Evolutionary conservation across 306 rosid species (phyloP), one percentile per base, ranked within the genome.

Genomic region (Inga laurina): DNA sequence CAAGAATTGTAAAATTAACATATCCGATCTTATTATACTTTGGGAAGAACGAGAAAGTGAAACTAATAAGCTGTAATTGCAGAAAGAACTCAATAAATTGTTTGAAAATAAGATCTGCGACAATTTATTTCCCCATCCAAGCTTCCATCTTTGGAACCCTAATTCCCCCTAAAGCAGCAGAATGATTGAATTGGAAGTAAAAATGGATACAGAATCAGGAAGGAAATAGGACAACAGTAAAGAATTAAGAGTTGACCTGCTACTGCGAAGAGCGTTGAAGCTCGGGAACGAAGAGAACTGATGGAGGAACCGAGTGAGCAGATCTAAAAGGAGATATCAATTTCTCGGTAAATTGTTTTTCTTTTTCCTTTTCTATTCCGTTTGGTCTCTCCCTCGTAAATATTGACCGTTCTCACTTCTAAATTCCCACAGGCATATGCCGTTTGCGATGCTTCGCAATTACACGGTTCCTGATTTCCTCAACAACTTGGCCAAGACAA

Each of bases 251-350:
- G 87, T 84, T 87, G 85, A 91, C 92, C 92, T 84, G 82, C 43
- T 82, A 90, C 16, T 82, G 79, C 54, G 87, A 90, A 18, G 90
- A 91, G 89, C 77, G 83, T 66, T 81, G 27, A 68, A 90, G 90
- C 84, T 70, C 22, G 79, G 78, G 74, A 82, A 80, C 80, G 81
- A 65, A 66, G 74, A 78, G 70, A 74, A 81, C 15, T 15, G 78
- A 48, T 72, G 86, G 84, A 64, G 83, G 70, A 80, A 80, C 57
- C 83, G 85, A 59, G 52, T 73, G 48, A 76, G 84, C 87, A 84
- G 94, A 88, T 89, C 92, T 84, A 74, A 65, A 14, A 57, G 44
- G 39, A 8, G 43, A 79, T 37, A 11, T 22, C 21, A 69, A 39
- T 72, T 46, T 22, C 61, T 46, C 10, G 51, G 24, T 10, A 3